Evolutionary conservation across 371 early-diverging fungal species (phyloP).

Genomic region (Apophysomyces ossiformis): DNA sequence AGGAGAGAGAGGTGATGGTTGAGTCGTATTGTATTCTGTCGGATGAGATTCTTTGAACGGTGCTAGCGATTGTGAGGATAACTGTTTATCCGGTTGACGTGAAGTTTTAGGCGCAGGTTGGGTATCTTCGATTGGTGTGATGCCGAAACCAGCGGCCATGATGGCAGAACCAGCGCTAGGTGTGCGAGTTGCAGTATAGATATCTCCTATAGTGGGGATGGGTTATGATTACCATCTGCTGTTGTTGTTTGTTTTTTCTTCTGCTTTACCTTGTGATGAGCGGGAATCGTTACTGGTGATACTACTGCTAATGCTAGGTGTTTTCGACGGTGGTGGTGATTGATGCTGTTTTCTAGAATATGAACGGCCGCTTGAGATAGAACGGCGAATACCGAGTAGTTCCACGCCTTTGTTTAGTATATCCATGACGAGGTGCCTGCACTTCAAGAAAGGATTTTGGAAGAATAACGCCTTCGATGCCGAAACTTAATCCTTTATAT

Average conservation of each 20-base stretch:
- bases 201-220: neutral
- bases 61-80: neutral
- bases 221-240: neutral
- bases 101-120: neutral
- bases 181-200: slow-evolving; percentile 1
- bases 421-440: slow-evolving; percentile 1
- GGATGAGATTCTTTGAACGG: neutral
- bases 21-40: neutral
- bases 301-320: slow-evolving; percentile 1
- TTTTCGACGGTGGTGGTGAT: neutral
- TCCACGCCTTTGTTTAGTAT: slow-evolving; percentile 10
- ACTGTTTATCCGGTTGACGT: neutral
- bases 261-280: slow-evolving; percentile 1
- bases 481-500: neutral
- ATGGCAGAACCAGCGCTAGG: slow-evolving; percentile 3
- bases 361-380: neutral
- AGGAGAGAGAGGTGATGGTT: neutral
- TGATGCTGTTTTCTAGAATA: neutral
- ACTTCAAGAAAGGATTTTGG: neutral
- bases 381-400: neutral
- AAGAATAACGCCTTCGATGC: neutral
- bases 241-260: neutral
- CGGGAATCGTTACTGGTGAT: slow-evolving; percentile 7
- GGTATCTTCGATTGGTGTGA: slow-evolving; percentile 2
- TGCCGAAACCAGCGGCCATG: slow-evolving; percentile 7